These are phyloP conservation scores for Sechiopsis laciniata DNA, from an alignment of 306 rosid genomes.

Conservation along the genomic window DNA sequence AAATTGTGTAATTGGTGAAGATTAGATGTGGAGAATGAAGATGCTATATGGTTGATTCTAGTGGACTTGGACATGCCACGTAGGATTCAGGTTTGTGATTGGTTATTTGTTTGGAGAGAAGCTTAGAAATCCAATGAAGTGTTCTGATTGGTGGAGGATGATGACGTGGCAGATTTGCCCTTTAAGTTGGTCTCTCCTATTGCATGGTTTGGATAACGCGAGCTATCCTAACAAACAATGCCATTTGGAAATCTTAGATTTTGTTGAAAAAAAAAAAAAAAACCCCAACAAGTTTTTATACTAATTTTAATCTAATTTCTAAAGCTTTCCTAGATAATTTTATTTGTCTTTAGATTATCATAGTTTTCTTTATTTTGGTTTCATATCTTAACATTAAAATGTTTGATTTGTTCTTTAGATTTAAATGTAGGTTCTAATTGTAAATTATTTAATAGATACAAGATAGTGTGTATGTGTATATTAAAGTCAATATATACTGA, in stretches of 20 bases:
- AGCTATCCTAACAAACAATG: conserved; percentile 33
- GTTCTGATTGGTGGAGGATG: conserved; percentile 47
- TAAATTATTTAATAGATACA: too few relatives aligned
- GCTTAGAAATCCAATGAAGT: conserved; percentile 54
- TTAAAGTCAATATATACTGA: too few relatives aligned
- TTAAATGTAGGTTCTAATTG: too few relatives aligned
- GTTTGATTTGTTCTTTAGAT: too few relatives aligned
- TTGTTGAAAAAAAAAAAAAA: neutral
- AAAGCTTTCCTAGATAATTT: too few relatives aligned
- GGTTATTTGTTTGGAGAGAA: conserved; percentile 44
- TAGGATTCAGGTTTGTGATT: conserved; percentile 39
- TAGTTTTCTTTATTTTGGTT: too few relatives aligned
- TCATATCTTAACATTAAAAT: too few relatives aligned
- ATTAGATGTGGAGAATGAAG: conserved; percentile 22
- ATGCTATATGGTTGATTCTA: conserved; percentile 52
- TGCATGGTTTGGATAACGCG: conserved; percentile 53
- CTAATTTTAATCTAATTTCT: too few relatives aligned
- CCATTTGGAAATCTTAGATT: neutral
- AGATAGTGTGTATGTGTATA: too few relatives aligned
- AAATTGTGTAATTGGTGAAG: neutral
- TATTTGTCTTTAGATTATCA: too few relatives aligned
- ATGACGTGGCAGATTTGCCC: conserved; percentile 50
- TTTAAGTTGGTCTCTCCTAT: conserved; percentile 9
- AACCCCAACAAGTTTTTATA: neutral
- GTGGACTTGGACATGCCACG: conserved; percentile 82